A percentile compares a stretch with the other conserved stretches of the same genome.
These are phyloP conservation scores for Emericellopsis atlantica DNA, from an alignment of 2,329 filamentous ascomycete genomes.

Conservation along the genomic window DNA sequence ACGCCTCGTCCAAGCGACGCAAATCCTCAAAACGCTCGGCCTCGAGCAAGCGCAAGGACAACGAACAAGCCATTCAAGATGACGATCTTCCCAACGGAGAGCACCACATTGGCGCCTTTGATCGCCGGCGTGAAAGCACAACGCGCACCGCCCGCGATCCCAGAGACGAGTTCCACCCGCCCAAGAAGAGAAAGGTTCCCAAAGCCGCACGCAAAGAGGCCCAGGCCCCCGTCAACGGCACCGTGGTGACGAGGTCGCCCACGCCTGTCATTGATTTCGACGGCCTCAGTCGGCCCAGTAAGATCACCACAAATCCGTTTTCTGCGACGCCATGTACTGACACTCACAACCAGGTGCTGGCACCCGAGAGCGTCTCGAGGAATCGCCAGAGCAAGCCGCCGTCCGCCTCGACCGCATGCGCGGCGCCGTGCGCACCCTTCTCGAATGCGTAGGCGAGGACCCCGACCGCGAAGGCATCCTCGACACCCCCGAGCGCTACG, in stretches of 20 bases:
- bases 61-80: conserved; percentile 1
- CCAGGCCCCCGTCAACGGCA: conserved; percentile 1
- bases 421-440: conserved; percentile 50
- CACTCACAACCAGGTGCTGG: conserved; percentile 35
- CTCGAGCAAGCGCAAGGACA: conserved; percentile 14
- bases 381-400: conserved; percentile 29
- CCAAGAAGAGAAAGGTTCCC: conserved; percentile 16
- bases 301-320: conserved; percentile 6
- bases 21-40: conserved; percentile 9
- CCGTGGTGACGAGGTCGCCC: conserved; percentile 16
- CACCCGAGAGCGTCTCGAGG: conserved; percentile 50
- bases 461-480: conserved; percentile 52
- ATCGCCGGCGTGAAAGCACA: conserved; percentile 37
- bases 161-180: conserved; percentile 33
- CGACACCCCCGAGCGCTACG: conserved; percentile 71
- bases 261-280: conserved; percentile 50
- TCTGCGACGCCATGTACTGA: not conserved
- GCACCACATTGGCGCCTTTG: conserved; percentile 8
- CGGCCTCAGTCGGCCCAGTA: conserved; percentile 47
- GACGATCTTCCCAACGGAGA: no score
- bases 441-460: conserved; percentile 59
- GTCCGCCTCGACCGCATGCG: conserved; percentile 44
- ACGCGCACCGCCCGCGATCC: conserved; percentile 51
- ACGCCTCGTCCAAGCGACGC: conserved; percentile 14
- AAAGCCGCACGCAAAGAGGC: not conserved